phyloP scores from a whole-genome alignment of 306 rosid species.

The Ormosia emarginata region DNA sequence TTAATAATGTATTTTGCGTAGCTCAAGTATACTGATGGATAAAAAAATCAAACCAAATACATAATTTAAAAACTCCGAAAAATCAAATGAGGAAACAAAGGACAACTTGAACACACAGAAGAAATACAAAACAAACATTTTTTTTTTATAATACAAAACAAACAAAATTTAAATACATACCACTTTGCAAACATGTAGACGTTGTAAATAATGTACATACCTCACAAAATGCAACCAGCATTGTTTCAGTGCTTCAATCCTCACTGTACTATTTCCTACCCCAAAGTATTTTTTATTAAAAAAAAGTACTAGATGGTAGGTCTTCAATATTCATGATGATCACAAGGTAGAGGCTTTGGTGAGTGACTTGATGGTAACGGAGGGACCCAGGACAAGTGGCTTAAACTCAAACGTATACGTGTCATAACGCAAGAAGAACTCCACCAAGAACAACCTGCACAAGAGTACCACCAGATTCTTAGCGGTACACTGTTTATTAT shows the following conservation, averaged over 20 bases:
- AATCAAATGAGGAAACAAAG: not conserved
- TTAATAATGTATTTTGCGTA: too few relatives aligned
- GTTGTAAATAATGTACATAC: not conserved
- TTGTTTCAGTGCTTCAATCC: not conserved
- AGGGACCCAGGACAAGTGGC: constrained; percentile 34
- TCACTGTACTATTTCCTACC: too few relatives aligned
- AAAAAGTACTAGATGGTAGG: not conserved
- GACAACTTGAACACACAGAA: too few relatives aligned
- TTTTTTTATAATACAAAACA: too few relatives aligned
- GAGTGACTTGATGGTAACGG: constrained; percentile 41
- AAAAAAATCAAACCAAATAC: too few relatives aligned
- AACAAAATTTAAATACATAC: not conserved
- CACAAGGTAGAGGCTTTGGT: constrained; percentile 30
- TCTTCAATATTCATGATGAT: not conserved
- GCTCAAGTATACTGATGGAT: too few relatives aligned
- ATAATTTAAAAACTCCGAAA: not conserved
- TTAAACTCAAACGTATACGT: constrained; percentile 38
- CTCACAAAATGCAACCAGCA: not conserved
- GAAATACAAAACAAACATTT: too few relatives aligned
- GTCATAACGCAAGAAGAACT: constrained; percentile 57
- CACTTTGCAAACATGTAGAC: not conserved
- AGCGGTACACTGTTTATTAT: constrained; percentile 61
- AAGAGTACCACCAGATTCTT: constrained; percentile 50
- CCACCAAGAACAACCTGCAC: constrained; percentile 55
- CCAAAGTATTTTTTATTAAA: too few relatives aligned